These are phyloP conservation scores for Trichosporon asahii DNA, from an alignment of 1,284 basidiomycete species.

Conservation along the genomic window DNA sequence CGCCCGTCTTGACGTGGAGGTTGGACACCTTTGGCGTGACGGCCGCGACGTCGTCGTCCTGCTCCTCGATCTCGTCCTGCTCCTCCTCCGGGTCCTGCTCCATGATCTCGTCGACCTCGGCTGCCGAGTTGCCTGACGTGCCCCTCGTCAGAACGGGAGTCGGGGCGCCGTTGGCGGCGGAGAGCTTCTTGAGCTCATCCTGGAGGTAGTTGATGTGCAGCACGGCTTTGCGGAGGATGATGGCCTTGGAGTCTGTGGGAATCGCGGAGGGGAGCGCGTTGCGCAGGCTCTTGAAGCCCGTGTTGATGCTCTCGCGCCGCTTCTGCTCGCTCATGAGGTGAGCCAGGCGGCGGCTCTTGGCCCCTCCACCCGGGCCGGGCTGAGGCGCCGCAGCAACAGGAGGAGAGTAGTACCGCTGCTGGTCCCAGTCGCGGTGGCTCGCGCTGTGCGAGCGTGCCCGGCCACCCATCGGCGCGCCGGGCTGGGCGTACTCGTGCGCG, in stretches of 20 bases:
- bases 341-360: conserved; percentile 42
- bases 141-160: conserved; percentile 6
- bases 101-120: neutral
- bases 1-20: conserved; percentile 9
- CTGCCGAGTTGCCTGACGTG: conserved; percentile 26
- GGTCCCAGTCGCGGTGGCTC: conserved; percentile 18
- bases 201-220: conserved; percentile 43
- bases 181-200: conserved; percentile 18
- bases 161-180: neutral
- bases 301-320: conserved; percentile 48
- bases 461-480: conserved; percentile 8
- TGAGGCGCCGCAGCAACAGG: conserved; percentile 5
- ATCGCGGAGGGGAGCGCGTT: conserved; percentile 35
- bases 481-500: neutral
- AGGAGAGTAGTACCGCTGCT: conserved; percentile 11
- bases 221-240: conserved; percentile 48
- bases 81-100: conserved; percentile 3
- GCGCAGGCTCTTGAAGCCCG: conserved; percentile 42
- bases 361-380: conserved; percentile 21
- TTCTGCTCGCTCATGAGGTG: conserved; percentile 50
- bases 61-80: conserved; percentile 17
- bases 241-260: conserved; percentile 46
- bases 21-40: neutral
- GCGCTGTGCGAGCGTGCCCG: conserved; percentile 23
- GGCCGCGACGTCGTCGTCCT: conserved; percentile 9